phyloP scores from a whole-genome alignment of 192 early-diverging fungal genomes.

The Borealophlyctis nickersoniae region DNA sequence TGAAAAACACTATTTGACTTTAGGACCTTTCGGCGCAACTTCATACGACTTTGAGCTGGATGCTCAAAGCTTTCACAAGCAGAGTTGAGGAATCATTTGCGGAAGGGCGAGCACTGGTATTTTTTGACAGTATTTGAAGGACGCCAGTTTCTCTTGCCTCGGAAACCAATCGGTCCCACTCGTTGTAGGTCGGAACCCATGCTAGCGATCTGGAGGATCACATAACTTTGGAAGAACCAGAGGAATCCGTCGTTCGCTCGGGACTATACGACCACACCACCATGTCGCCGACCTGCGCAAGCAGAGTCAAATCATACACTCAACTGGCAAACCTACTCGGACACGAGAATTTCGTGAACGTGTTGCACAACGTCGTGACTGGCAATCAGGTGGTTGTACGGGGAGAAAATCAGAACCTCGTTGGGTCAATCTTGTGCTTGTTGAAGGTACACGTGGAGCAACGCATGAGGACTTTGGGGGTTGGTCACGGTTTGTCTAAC shows the following conservation, averaged over 20 bases:
- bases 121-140: too few species aligned
- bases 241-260: too few species aligned
- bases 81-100: constrained; percentile 47
- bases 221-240: neutral
- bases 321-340: neutral
- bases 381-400: constrained; percentile 14
- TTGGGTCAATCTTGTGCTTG: constrained; percentile 2
- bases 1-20: too few species aligned
- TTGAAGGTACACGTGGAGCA: constrained; percentile 3
- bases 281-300: neutral
- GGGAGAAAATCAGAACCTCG: neutral
- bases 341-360: neutral
- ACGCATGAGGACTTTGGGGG: neutral
- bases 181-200: neutral
- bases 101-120: constrained; percentile 50
- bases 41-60: constrained; percentile 60
- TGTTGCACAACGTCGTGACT: constrained; percentile 4
- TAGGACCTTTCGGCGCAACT: constrained; percentile 62
- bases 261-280: neutral
- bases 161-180: neutral
- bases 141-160: too few species aligned
- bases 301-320: constrained; percentile 8
- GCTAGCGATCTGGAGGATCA: neutral
- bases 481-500: neutral
- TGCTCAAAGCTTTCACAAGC: constrained; percentile 53